These are phyloP conservation scores for Nematodospora anomalae DNA, from an alignment of 1,139 yeast genomes.

Conservation along the genomic window DNA sequence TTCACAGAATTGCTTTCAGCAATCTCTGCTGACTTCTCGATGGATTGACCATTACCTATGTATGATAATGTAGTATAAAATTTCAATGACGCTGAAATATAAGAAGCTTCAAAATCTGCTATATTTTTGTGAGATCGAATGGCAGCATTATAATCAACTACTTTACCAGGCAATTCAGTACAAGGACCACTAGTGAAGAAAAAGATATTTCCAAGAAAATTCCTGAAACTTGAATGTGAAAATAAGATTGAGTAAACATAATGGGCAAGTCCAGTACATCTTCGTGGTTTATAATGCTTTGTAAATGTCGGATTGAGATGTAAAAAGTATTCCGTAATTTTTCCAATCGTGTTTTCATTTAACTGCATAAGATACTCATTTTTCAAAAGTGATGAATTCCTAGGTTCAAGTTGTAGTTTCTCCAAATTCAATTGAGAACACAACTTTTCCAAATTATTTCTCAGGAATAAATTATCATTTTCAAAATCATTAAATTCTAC, in stretches of 20 bases:
- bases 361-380: conserved; percentile 2
- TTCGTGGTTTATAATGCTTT: conserved; percentile 27
- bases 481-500: conserved; percentile 7
- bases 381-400: not conserved
- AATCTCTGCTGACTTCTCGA: conserved; percentile 15
- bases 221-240: conserved; percentile 18
- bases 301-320: conserved; percentile 27
- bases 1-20: conserved; percentile 23
- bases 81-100: conserved; percentile 26
- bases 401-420: not conserved
- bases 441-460: not conserved
- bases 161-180: conserved; percentile 34
- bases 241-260: conserved; percentile 25
- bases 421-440: not conserved
- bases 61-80: conserved; percentile 31
- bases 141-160: conserved; percentile 21
- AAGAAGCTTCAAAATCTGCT: conserved; percentile 27
- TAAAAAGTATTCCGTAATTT: conserved; percentile 16
- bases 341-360: conserved; percentile 1
- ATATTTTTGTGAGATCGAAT: conserved; percentile 41
- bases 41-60: conserved; percentile 31
- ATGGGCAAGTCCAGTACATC: conserved; percentile 36
- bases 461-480: conserved; percentile 7
- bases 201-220: conserved; percentile 27
- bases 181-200: conserved; percentile 39